Base-by-base conservation (phyloP, 2,329 filamentous ascomycete species). In the Stachybotrys elegans region DNA sequence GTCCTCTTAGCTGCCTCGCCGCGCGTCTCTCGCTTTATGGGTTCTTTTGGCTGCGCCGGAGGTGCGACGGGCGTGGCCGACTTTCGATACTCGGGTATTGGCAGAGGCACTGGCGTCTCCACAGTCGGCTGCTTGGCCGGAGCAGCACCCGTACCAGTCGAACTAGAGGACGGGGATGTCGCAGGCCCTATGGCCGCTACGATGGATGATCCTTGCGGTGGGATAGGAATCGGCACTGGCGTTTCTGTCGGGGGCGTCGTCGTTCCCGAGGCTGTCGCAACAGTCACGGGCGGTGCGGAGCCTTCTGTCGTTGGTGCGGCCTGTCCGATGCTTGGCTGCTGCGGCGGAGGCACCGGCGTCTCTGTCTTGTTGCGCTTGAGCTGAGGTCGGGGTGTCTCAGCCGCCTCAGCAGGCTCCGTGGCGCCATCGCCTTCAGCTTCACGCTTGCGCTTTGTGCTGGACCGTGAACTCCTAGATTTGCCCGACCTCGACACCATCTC, bases 331-430 rank as follows among this genome's bases (percentile, higher is more conserved):
- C 51, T 53, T 22, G 55, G 60, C 25, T 68, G 67, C 21, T 66
- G 61, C 13, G 69, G 69, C 34, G 70, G 70, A 40, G 72, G 75
- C 22, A 79, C 68, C 11, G 76, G 77, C 13, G 77, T 80, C 57
- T 80, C 77, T 20, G 72, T 78, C 58, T 79, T 80, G 49, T 65
- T 72, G 25, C 75, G 71, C 56, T 80, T 80, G 21, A 63, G 45
- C 44, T 64, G 67, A 22, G 71, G 72, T 25, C 60, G 64, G n/a
- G 57, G 43, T 31, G 53, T 48, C 20, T 65, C 63, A 4, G 47
- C 42, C 7, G 43, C 50, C 42, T 63, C 62, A 3, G 57, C 48
- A 39, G 53, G 53, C 23, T 65, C 67, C n/a, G 43, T 49, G 22
- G 49, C 48, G 13, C 52, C 50, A 25, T 65, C 61, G 2, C 44